Evolutionary conservation across 257 asterid species (phyloP).

Genomic region (Primulina huaijiensis): DNA sequence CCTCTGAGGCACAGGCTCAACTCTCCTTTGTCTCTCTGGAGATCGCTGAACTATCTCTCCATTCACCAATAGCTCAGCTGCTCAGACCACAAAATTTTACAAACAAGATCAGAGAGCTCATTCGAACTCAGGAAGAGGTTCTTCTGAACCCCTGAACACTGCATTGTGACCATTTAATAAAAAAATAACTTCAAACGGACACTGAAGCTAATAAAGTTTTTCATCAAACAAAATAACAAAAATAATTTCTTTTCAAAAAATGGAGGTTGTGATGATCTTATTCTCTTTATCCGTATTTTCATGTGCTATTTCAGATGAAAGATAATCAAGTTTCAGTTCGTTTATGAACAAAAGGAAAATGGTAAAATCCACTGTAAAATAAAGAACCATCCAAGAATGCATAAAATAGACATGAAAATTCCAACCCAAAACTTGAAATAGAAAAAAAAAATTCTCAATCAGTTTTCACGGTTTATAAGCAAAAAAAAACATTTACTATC

Average conservation of each 20-base stretch:
- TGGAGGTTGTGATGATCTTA: too few relatives aligned
- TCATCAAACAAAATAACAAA: neutral
- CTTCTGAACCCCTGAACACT: neutral
- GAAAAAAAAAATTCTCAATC: neutral
- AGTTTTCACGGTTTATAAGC: neutral
- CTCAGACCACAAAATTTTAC: conserved; percentile 9
- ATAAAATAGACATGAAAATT: too few relatives aligned
- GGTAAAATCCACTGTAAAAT: neutral
- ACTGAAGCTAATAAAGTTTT: neutral
- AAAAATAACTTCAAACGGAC: neutral
- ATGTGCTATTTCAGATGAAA: neutral
- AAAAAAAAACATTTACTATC: neutral
- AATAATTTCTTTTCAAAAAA: too few relatives aligned
- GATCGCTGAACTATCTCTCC: conserved; percentile 95
- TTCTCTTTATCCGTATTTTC: neutral
- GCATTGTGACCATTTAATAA: neutral
- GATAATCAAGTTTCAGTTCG: neutral
- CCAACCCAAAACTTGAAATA: neutral
- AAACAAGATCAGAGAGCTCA: neutral
- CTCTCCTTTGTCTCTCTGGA: conserved; percentile 95
- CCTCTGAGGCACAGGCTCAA: conserved; percentile 90
- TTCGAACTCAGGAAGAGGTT: neutral
- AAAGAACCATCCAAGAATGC: too few relatives aligned
- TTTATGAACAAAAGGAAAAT: neutral
- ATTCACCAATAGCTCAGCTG: conserved; percentile 85